Conservation (phyloP, 2,329 filamentous ascomycete genomes). For the Sordariomycetes sp. region DNA sequence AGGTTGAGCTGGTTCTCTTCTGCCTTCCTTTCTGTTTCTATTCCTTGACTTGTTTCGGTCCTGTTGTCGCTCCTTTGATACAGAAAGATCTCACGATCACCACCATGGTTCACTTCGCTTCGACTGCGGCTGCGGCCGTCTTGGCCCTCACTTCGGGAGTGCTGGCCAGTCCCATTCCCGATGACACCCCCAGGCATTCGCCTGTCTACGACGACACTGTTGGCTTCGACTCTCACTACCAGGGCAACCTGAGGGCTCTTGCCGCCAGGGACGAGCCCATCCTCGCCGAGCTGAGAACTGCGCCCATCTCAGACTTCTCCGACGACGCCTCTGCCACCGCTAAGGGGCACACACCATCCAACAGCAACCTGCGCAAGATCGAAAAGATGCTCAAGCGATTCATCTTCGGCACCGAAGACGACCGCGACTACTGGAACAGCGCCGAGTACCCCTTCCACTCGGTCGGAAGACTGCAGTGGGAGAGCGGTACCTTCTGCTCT, state of each 20-base stretch:
- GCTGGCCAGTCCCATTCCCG: conserved; percentile 1
- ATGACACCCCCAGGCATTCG: neutral
- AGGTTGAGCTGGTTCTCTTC: conserved; percentile 1
- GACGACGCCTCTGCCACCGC: conserved; percentile 1
- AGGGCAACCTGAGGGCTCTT: neutral
- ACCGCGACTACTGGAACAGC: conserved; percentile 11
- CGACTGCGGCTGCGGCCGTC: neutral
- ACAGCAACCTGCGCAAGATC: neutral
- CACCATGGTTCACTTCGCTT: neutral
- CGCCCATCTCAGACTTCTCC: neutral
- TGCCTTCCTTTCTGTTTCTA: neutral
- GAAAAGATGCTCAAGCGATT: conserved; percentile 8
- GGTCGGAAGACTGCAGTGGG: conserved; percentile 12
- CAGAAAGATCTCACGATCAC: too few species aligned
- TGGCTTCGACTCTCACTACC: conserved; percentile 1
- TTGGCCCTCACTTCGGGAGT: neutral
- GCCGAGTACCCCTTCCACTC: conserved; percentile 10
- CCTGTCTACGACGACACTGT: neutral
- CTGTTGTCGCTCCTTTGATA: too few species aligned
- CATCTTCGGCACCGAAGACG: conserved; percentile 10
- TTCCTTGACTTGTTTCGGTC: neutral
- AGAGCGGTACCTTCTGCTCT: conserved; percentile 13
- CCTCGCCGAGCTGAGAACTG: neutral
- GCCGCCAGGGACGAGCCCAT: neutral
- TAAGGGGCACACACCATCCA: too few species aligned